These are phyloP conservation scores for Naegleria gruberi DNA, from an alignment of 208 protist species.

Conservation along the genomic window DNA sequence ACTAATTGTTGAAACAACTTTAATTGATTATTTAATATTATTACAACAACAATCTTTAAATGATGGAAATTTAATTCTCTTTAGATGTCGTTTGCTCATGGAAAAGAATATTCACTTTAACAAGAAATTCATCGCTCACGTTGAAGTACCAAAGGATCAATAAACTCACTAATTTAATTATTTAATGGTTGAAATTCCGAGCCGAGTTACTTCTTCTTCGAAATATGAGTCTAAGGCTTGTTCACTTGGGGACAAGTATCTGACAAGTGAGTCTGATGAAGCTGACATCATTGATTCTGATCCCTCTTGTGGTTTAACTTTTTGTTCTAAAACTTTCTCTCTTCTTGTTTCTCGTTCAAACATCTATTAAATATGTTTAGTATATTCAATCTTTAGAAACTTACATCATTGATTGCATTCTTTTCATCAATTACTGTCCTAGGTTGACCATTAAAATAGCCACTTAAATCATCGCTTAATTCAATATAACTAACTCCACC, in stretches of 20 bases:
- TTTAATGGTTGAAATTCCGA: neutral
- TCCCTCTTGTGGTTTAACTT: neutral
- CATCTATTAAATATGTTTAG: neutral
- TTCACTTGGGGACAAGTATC: neutral
- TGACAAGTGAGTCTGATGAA: neutral
- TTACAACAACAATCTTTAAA: too few species aligned
- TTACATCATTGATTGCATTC: neutral
- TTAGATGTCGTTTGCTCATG: neutral
- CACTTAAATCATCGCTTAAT: conserved; percentile 39
- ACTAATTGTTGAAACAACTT: too few species aligned
- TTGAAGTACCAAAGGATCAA: neutral
- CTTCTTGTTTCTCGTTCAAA: neutral
- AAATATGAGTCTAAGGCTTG: neutral
- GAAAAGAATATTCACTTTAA: neutral
- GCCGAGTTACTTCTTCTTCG: neutral
- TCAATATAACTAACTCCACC: conserved; percentile 81
- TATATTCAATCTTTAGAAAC: neutral
- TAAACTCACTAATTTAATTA: neutral
- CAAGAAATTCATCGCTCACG: neutral
- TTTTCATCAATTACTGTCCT: neutral
- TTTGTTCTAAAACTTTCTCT: neutral
- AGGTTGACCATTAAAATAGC: neutral
- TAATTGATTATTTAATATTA: too few species aligned
- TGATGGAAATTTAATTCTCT: too few species aligned
- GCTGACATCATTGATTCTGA: too few species aligned